Evolutionary conservation across 345 rosid species (phyloP), one percentile per base, ranked within the genome.

Genomic region (Salix caprea): DNA sequence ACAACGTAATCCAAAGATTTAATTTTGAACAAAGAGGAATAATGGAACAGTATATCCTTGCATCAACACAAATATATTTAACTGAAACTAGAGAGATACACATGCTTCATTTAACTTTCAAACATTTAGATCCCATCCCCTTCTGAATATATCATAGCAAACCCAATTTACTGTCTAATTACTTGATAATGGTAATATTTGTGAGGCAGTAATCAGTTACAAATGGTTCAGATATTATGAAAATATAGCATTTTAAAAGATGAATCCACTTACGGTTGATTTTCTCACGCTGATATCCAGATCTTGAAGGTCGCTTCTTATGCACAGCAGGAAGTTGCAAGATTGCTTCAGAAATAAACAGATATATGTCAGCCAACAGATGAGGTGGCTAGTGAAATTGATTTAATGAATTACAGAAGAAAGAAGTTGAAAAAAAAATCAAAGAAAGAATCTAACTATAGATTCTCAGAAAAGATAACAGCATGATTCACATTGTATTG

Each of bases 241-340:
- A 74, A 28, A 26, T 37, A 4, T 34, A 44, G 42, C 46, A 71
- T 2, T 65, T 19, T 8, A 39, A 34, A 21, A 52, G 75, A 69
- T 15, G 16, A 78, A 79, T 68, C 37, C 28, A 79, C 96, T 90
- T 88, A 96, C 99, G 95, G 71, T 84, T 90, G 70, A 93, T 84
- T 78, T 84, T 86, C 82, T 87, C 92, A 11, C 99, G 98, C 36
- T 80, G 87, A 86, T 92, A 96, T 87, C 97, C 96, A 79, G 94
- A 87, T 83, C 82, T 88, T 76, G 89, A 81, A 78, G 98, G 94
- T 69, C 85, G 81, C 82, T 90, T 91, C 90, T 88, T 92, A 79
- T 92, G 91, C 70, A 76, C 77, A 40, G 91, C 94, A 24, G 99
- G 99, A 84, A 87, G 83, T 77, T 93, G 97, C 86, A 96, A 88